Conservation (phyloP, 2,329 filamentous ascomycete species). For the Raffaelea ambrosiae region DNA sequence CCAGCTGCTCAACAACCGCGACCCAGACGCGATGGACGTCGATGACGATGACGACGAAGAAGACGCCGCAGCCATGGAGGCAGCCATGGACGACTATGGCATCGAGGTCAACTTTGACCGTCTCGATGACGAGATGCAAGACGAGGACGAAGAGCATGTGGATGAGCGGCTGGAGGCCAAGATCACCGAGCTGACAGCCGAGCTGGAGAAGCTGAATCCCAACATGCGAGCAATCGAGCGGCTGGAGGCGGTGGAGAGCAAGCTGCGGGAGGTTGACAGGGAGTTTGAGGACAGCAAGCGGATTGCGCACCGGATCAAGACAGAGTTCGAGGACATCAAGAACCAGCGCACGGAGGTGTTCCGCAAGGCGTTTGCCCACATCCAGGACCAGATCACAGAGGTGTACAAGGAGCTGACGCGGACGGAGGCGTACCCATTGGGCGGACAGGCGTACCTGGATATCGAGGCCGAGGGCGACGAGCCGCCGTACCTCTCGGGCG, state of each 20-base stretch:
- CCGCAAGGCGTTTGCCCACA: conserved; percentile 90
- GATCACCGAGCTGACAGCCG: conserved; percentile 63
- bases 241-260: conserved; percentile 73
- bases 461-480: conserved; percentile 82
- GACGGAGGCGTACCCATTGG: conserved; percentile 84
- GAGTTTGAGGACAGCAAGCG: conserved; percentile 82
- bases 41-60: conserved; percentile 60
- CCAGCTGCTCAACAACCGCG: conserved; percentile 61
- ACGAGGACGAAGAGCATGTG: conserved; percentile 46
- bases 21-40: conserved; percentile 87
- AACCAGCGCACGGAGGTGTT: conserved; percentile 81
- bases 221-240: conserved; percentile 95
- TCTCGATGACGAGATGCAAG: conserved; percentile 72
- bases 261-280: conserved; percentile 74
- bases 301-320: conserved; percentile 45
- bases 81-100: conserved; percentile 77
- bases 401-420: conserved; percentile 95
- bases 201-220: conserved; percentile 89
- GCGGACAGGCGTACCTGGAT: conserved; percentile 80
- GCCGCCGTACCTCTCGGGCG: conserved; percentile 87
- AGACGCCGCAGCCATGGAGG: conserved; percentile 54
- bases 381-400: conserved; percentile 84
- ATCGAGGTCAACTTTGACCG: conserved; percentile 81
- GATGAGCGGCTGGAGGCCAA: conserved; percentile 72
- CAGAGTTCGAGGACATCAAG: conserved; percentile 67